Evolutionary conservation across 176 grass and related monocot species (phyloP).

Genomic region (Lolium rigidum): DNA sequence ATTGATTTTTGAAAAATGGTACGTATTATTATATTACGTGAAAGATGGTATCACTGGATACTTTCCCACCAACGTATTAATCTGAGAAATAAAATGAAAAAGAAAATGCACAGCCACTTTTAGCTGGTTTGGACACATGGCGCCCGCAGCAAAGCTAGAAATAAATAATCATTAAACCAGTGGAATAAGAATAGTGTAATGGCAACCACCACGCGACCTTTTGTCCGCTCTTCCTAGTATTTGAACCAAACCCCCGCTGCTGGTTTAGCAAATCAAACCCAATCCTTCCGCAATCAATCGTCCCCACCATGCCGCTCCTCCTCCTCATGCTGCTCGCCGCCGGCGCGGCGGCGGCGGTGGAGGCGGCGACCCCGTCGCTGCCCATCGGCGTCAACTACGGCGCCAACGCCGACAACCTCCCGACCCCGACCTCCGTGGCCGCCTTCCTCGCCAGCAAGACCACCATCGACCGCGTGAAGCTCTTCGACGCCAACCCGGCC

Average conservation of each 20-base stretch:
- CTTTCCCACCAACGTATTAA: too few relatives aligned
- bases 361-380: constrained; percentile 9
- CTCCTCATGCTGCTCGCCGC: neutral
- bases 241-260: constrained; percentile 22
- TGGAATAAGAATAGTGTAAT: constrained; percentile 27
- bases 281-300: neutral
- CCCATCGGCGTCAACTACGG: constrained; percentile 94
- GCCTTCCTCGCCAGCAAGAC: constrained; percentile 61
- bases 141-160: neutral
- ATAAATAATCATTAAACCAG: neutral
- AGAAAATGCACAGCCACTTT: neutral
- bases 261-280: neutral
- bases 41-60: too few relatives aligned
- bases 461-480: constrained; percentile 75
- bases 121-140: neutral
- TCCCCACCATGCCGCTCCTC: neutral
- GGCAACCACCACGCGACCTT: constrained; percentile 23
- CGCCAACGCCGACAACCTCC: constrained; percentile 81
- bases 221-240: constrained; percentile 19
- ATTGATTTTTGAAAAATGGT: too few relatives aligned
- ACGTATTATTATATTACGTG: too few relatives aligned
- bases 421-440: constrained; percentile 48
- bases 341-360: neutral
- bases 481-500: constrained; percentile 87
- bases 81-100: neutral